A percentile compares a stretch with the other conserved stretches of the same genome.
These are phyloP conservation scores for Begonia peltatifolia DNA, from an alignment of 306 rosid species.

Conservation along the genomic window DNA sequence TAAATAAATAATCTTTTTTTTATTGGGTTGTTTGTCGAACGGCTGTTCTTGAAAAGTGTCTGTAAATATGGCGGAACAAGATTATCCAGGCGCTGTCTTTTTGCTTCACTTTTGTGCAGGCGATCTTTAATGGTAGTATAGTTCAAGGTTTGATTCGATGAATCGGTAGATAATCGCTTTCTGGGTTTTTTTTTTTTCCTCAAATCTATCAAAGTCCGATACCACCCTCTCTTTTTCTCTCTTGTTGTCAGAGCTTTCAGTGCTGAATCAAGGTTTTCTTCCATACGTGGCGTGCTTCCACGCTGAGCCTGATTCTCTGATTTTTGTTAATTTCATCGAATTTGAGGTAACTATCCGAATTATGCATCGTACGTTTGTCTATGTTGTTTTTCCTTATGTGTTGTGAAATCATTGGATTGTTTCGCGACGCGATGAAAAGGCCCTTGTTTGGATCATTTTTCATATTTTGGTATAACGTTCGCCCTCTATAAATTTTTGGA, in stretches of 20 bases:
- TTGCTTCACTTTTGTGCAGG: too few species aligned
- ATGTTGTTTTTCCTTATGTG: background rate
- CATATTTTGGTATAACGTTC: background rate
- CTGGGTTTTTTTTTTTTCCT: too few species aligned
- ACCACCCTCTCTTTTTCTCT: background rate
- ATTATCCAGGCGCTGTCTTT: too few species aligned
- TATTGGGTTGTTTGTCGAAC: too few species aligned
- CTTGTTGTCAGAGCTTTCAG: background rate
- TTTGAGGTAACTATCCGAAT: background rate
- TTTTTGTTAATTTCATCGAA: background rate
- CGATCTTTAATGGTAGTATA: too few species aligned
- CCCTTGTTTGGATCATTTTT: background rate
- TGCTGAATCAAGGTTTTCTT: background rate
- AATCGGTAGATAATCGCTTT: too few species aligned
- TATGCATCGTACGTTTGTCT: too few species aligned
- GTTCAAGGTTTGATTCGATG: too few species aligned
- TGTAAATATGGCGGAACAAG: too few species aligned
- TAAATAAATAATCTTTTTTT: too few species aligned
- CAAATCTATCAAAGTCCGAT: too few species aligned
- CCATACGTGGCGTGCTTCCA: background rate
- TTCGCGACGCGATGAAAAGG: background rate
- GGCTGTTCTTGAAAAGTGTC: too few species aligned
- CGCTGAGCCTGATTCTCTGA: background rate
- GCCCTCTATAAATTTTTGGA: slow-evolving; percentile 7
- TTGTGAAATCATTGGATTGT: background rate